Evolutionary conservation across 257 asterid genomes (phyloP).

Genomic region (Nicotiana tomentosiformis): DNA sequence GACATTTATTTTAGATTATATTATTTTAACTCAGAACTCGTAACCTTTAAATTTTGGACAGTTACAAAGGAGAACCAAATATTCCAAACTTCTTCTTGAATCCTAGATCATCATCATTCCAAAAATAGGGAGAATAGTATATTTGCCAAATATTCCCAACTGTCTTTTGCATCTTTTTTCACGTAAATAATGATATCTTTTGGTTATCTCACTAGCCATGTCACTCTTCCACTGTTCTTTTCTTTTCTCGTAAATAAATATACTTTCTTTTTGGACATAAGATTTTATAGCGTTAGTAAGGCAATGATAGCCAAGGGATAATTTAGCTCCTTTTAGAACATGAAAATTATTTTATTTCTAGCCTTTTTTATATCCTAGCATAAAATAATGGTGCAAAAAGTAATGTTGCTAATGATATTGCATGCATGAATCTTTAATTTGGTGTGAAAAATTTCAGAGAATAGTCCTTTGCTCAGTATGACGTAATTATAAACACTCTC

Average conservation of each 20-base stretch:
- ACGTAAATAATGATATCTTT: constrained; percentile 18
- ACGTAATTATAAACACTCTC: neutral
- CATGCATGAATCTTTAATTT: constrained; percentile 7
- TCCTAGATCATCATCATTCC: neutral
- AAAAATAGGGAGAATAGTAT: constrained; percentile 13
- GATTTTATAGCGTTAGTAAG: constrained; percentile 10
- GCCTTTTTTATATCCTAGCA: neutral
- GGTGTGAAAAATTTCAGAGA: neutral
- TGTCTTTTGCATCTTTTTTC: neutral
- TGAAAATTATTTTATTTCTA: neutral
- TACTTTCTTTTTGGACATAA: neutral
- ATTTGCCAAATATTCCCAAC: constrained; percentile 29
- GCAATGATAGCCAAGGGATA: constrained; percentile 14
- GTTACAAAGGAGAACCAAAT: neutral
- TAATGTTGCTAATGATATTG: neutral
- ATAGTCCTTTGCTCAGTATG: constrained; percentile 1
- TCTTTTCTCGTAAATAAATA: neutral
- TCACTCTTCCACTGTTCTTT: constrained; percentile 31
- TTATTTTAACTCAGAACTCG: neutral
- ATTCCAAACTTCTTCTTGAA: constrained; percentile 6
- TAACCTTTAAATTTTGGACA: neutral
- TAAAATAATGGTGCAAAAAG: neutral
- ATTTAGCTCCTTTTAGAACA: neutral
- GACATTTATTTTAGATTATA: neutral
- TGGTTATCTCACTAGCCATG: constrained; percentile 14